Percentiles rank a stretch among this genome's conserved stretches.
Conservation (phyloP, 1,284 basidiomycete species). For the Ceratobasidium sp. region DNA sequence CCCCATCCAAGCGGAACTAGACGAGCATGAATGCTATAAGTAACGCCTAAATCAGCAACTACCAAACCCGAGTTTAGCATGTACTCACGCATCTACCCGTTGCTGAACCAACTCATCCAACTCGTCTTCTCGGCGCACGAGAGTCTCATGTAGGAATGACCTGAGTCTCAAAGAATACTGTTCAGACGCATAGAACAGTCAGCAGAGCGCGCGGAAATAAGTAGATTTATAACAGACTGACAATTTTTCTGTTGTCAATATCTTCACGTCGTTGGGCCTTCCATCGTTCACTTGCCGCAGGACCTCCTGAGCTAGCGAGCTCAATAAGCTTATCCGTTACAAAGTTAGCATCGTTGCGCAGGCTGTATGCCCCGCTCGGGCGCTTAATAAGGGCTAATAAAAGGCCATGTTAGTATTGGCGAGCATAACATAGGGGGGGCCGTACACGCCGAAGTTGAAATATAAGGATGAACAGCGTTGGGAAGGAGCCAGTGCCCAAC, state of each 20-base stretch:
- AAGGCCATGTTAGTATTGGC: too few species aligned
- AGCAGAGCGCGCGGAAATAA: neutral
- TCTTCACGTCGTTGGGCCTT: slow-evolving; percentile 7
- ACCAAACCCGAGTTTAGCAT: too few species aligned
- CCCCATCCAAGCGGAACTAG: slow-evolving; percentile 23
- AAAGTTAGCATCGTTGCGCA: slow-evolving; percentile 12
- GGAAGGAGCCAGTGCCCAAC: slow-evolving; percentile 11
- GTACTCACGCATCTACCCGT: slow-evolving; percentile 18
- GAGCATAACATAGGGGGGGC: too few species aligned
- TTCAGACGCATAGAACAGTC: neutral
- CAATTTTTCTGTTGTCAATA: neutral
- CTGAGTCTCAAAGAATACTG: slow-evolving; percentile 3
- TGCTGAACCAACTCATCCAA: slow-evolving; percentile 16
- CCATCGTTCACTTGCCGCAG: neutral
- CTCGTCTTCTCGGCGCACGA: neutral
- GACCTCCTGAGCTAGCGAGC: slow-evolving; percentile 1
- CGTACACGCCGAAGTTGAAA: slow-evolving; percentile 5
- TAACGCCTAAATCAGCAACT: neutral
- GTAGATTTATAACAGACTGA: neutral
- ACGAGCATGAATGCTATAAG: slow-evolving; percentile 1
- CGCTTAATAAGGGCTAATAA: too few species aligned
- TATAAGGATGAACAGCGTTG: neutral
- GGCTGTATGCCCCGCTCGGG: neutral
- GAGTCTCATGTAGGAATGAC: neutral
- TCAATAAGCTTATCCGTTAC: slow-evolving; percentile 9